Conservation (phyloP, 306 rosid species). For the Inga leiocalycina region DNA sequence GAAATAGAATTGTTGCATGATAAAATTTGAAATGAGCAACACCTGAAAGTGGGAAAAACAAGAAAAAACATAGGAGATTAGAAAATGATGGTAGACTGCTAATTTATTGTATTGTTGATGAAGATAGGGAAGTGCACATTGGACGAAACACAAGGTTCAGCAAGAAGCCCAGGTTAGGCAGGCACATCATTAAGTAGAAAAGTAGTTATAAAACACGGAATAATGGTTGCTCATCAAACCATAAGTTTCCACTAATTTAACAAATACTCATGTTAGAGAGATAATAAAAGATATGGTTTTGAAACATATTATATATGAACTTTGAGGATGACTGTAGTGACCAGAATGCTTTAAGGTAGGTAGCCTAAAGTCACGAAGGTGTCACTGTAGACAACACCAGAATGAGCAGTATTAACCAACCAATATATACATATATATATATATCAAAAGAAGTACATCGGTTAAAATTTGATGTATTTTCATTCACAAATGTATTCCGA, state of each 20-base stretch:
- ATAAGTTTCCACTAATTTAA: not conserved
- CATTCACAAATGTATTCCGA: not conserved
- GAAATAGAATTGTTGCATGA: not conserved
- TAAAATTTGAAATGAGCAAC: not conserved
- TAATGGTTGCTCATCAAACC: not conserved
- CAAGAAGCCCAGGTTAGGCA: not conserved
- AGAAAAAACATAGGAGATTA: not conserved
- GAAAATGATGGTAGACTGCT: not conserved
- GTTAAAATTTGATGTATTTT: not conserved
- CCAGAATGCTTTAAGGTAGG: not conserved
- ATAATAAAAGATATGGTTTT: not conserved
- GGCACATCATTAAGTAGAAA: not conserved
- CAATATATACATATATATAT: too few relatives aligned
- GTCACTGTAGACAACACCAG: not conserved
- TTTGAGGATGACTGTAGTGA: not conserved
- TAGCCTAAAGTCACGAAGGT: not conserved
- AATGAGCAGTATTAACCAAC: not conserved
- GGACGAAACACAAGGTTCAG: not conserved
- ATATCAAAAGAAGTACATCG: not conserved
- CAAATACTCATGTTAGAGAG: not conserved
- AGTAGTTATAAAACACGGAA: not conserved
- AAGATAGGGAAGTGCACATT: not conserved
- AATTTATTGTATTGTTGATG: not conserved
- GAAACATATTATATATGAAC: not conserved
- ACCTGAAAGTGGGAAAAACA: not conserved